Evolutionary conservation across 208 protist genomes (phyloP).

Genomic region (Leishmania tropica): DNA sequence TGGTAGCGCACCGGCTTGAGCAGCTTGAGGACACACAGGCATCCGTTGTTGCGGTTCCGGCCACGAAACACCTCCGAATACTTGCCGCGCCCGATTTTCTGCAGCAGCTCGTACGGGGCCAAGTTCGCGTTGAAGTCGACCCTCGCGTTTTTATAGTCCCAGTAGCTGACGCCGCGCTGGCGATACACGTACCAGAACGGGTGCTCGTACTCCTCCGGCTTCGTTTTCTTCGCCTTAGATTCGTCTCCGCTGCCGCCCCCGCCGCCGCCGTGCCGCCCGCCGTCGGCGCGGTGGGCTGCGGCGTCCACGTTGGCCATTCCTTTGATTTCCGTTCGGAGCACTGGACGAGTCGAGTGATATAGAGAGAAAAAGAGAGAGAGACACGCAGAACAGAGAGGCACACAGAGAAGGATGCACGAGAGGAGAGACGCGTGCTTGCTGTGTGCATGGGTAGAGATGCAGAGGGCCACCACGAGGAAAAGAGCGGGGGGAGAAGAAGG

Average conservation of each 20-base stretch:
- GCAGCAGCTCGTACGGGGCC: conserved; percentile 96
- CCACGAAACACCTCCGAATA: conserved; percentile 99
- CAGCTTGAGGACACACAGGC: conserved; percentile 98
- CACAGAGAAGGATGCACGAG: no score
- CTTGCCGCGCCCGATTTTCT: conserved; percentile 98
- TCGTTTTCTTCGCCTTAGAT: conserved; percentile 20
- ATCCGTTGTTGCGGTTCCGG: conserved; percentile 87
- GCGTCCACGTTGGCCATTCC: not conserved
- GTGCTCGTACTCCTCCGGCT: conserved; percentile 51
- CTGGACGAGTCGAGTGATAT: no score
- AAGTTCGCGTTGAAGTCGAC: conserved; percentile 83
- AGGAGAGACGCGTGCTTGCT: not conserved
- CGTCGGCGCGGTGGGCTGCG: not conserved
- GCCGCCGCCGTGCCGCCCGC: not conserved
- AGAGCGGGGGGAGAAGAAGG: not conserved
- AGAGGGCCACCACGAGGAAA: not conserved
- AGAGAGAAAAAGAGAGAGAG: not conserved
- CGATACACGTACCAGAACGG: conserved; percentile 82
- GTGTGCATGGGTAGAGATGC: not conserved
- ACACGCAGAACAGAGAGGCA: no score
- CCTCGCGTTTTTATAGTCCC: conserved; percentile 91
- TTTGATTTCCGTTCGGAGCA: not conserved
- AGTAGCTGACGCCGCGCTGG: conserved; percentile 88
- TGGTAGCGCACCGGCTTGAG: conserved; percentile 99
- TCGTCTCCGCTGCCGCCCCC: conserved; percentile 6